Percentiles rank a stretch among this genome's conserved stretches.
These are phyloP conservation scores for Wickerhamiella sergipiensis DNA, from an alignment of 805 yeast species.

Conservation along the genomic window DNA sequence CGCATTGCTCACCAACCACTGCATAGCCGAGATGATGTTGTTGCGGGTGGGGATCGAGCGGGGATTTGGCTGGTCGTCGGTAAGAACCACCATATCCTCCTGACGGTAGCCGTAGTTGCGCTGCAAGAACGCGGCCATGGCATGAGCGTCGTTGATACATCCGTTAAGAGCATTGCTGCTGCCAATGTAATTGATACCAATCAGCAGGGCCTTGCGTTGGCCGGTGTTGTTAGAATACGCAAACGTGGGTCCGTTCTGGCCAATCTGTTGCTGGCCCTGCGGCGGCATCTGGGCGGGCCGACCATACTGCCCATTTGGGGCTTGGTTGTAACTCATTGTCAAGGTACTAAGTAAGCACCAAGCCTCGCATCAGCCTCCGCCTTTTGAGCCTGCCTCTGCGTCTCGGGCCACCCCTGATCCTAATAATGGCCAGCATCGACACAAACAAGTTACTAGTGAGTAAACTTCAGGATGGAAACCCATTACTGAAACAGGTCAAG, in stretches of 20 bases:
- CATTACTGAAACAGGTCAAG: constrained; percentile 17
- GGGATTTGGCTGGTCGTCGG: constrained; percentile 29
- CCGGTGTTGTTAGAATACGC: constrained; percentile 65
- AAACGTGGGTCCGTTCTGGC: constrained; percentile 26
- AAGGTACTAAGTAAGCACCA: neutral
- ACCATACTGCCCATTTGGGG: neutral
- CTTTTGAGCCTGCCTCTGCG: too few species aligned
- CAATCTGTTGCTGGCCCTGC: constrained; percentile 20
- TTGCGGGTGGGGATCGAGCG: constrained; percentile 44
- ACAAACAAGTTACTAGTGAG: neutral
- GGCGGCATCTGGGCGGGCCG: constrained; percentile 21
- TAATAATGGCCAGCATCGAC: neutral
- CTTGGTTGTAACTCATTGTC: neutral
- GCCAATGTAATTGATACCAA: constrained; percentile 72
- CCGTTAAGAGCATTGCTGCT: constrained; percentile 50
- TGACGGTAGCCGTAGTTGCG: constrained; percentile 27
- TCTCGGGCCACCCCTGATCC: too few species aligned
- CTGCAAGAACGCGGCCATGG: constrained; percentile 30
- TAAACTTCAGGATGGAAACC: constrained; percentile 21
- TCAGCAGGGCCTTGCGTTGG: constrained; percentile 53
- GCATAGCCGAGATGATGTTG: constrained; percentile 67
- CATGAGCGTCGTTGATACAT: constrained; percentile 59
- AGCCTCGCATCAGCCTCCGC: neutral
- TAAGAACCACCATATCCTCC: constrained; percentile 29
- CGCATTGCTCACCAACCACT: constrained; percentile 66